phyloP scores from a whole-genome alignment of 2,329 filamentous ascomycete genomes.

The Aspergillus pseudoterreus region DNA sequence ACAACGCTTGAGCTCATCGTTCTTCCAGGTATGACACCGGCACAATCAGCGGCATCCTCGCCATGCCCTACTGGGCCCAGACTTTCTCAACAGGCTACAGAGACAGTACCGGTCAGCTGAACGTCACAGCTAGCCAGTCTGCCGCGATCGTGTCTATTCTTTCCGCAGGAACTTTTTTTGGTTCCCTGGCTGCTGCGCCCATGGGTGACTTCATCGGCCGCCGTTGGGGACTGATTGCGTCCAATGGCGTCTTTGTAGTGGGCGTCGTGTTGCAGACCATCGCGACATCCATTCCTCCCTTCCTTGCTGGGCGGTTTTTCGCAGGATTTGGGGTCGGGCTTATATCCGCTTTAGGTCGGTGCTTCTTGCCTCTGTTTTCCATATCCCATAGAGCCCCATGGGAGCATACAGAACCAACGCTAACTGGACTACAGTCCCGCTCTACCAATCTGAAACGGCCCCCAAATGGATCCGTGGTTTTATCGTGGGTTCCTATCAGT shows the following conservation, averaged over 20 bases:
- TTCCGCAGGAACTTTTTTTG: constrained; percentile 68
- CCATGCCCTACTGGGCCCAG: background rate
- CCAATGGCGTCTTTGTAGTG: constrained; percentile 21
- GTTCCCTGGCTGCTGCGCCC: constrained; percentile 64
- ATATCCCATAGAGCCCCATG: too few species aligned
- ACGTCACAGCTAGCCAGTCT: constrained; percentile 2
- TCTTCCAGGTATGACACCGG: constrained; percentile 1
- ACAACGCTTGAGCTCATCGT: background rate
- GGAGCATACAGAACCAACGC: too few species aligned
- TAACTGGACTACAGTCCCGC: constrained; percentile 18
- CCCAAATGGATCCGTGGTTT: constrained; percentile 70
- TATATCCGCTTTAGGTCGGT: constrained; percentile 57
- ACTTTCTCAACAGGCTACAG: background rate
- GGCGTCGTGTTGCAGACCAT: constrained; percentile 29
- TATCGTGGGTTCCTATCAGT: constrained; percentile 72
- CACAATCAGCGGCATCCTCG: constrained; percentile 1
- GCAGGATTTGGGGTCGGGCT: constrained; percentile 63
- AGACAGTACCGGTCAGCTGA: background rate
- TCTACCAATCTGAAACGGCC: constrained; percentile 76
- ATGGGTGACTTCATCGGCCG: background rate
- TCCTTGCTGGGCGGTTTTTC: constrained; percentile 49
- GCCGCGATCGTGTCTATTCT: constrained; percentile 68
- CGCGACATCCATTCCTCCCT: constrained; percentile 16
- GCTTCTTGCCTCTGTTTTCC: too few species aligned
- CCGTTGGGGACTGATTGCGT: background rate